phyloP scores from a whole-genome alignment of 208 protist genomes.

The Crithidia bombi region DNA sequence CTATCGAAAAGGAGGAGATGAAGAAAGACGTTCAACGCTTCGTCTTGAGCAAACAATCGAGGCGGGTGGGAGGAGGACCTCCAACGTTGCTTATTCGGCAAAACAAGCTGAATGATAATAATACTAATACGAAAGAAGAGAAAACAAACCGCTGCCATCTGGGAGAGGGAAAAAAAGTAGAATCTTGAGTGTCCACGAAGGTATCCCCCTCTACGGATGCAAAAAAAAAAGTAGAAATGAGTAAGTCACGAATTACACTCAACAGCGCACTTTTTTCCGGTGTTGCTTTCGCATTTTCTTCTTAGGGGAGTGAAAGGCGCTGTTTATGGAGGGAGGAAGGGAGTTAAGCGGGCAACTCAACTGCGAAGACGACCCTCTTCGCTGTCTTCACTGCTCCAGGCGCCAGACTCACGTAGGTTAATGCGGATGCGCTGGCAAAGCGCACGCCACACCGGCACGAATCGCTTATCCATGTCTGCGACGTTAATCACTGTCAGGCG shows the following conservation, averaged over 20 bases:
- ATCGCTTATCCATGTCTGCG: constrained; percentile 59
- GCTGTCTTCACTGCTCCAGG: not conserved
- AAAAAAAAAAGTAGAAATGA: not conserved
- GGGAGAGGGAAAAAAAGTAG: not conserved
- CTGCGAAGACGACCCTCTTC: constrained; percentile 5
- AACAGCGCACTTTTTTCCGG: too few relatives aligned
- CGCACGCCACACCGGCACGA: constrained; percentile 75
- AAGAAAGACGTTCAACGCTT: too few relatives aligned
- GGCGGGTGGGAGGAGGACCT: too few relatives aligned
- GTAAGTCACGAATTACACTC: too few relatives aligned
- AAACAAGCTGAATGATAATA: too few relatives aligned
- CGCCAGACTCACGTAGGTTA: constrained; percentile 2
- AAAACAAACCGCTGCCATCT: not conserved
- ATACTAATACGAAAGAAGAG: not conserved
- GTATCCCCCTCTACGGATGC: too few relatives aligned
- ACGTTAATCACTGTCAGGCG: constrained; percentile 68
- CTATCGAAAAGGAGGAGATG: too few relatives aligned
- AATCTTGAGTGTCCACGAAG: too few relatives aligned
- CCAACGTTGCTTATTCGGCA: too few relatives aligned
- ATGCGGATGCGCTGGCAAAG: constrained; percentile 37
- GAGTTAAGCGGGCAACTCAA: constrained; percentile 2
- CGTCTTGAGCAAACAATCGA: too few relatives aligned
- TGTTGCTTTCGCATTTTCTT: too few relatives aligned
- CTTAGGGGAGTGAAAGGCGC: too few relatives aligned
- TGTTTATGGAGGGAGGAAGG: not conserved